A percentile compares a stretch with the other conserved stretches of the same genome.
These are phyloP conservation scores for Cercospora janseana DNA, from an alignment of 2,329 filamentous ascomycete genomes.

Conservation along the genomic window DNA sequence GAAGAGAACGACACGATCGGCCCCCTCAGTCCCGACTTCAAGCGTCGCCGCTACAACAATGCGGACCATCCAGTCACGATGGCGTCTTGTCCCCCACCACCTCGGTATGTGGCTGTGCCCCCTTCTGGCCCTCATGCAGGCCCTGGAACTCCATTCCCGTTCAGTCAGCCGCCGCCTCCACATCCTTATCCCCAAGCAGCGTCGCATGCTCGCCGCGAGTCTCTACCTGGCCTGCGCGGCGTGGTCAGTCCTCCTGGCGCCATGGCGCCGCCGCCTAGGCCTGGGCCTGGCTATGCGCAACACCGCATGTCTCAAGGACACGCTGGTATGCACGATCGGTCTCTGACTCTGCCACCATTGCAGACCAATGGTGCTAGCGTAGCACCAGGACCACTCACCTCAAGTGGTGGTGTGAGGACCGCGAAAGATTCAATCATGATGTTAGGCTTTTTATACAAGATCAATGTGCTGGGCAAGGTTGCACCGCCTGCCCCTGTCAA, in stretches of 20 bases:
- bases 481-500: constrained; percentile 62
- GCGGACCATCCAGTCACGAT: constrained; percentile 38
- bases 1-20: constrained; percentile 44
- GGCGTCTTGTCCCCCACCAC: constrained; percentile 40
- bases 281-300: constrained; percentile 39
- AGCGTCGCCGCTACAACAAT: constrained; percentile 60
- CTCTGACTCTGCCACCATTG: constrained; percentile 54
- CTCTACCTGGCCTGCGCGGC: constrained; percentile 42
- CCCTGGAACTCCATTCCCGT: constrained; percentile 43
- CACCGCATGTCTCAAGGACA: constrained; percentile 37
- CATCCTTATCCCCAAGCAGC: constrained; percentile 42
- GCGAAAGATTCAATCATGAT: constrained; percentile 65
- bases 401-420: constrained; percentile 22
- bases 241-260: constrained; percentile 36
- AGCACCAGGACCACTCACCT: constrained; percentile 20
- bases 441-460: constrained; percentile 71
- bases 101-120: constrained; percentile 30
- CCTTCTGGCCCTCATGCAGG: constrained; percentile 23
- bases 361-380: constrained; percentile 41
- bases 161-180: constrained; percentile 41
- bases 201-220: constrained; percentile 38
- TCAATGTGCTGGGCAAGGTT: constrained; percentile 72
- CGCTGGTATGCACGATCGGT: constrained; percentile 44
- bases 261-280: constrained; percentile 58
- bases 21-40: constrained; percentile 56